Base-by-base conservation (phyloP, 2,329 filamentous ascomycete genomes). In the Delphinella strobiligena region DNA sequence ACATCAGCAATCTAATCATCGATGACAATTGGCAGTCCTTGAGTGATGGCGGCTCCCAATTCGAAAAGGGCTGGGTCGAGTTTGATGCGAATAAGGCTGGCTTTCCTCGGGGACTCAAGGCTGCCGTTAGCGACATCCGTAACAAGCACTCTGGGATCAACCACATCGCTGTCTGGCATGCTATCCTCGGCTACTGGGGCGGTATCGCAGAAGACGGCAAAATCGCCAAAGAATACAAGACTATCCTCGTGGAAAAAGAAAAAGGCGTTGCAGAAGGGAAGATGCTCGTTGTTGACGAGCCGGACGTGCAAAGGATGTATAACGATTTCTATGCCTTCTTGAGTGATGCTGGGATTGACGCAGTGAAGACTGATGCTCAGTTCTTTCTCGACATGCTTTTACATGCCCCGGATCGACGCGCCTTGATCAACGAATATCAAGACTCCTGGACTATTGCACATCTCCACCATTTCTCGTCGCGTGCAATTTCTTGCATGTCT, bases 1-100 rank as follows among this genome's bases (percentile, higher is more conserved):
- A 81, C 19, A 63, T 96, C 34, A 80, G 78, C 0, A 93, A 79
- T 52, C 68, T 98, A 2, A 94, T 96, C 45, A 93, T 98, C 46
- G 91, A 98, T 51, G 91, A 98, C 55, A 93, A 93, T 51, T 98
- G 91, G 91, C 88, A 94, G 59, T 75, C 80, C 7, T 70, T 93
- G 5, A 34, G 75, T 74, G 63, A 71, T 45, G 71, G 68, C 3
- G 60, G 68, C 11, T 66, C 59, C 1, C 70, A 74, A 47, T 71
- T 69, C 47, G 54, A 62, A 29, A 61, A 70, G 11, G 68, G 67
- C 11, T 93, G 83, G 86, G 74, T 75, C 8, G 74, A 80, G 5
- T 96, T 98, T 47, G 88, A 96, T 54, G 91, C 89, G 0, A 83
- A 93, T 42, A 71, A 75, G 9, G 67, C 72, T 18, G 76, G 78